Evolutionary conservation across 2,329 filamentous ascomycete species (phyloP), one percentile per base, ranked within the genome.

Genomic region (Cladophialophora carrionii): DNA sequence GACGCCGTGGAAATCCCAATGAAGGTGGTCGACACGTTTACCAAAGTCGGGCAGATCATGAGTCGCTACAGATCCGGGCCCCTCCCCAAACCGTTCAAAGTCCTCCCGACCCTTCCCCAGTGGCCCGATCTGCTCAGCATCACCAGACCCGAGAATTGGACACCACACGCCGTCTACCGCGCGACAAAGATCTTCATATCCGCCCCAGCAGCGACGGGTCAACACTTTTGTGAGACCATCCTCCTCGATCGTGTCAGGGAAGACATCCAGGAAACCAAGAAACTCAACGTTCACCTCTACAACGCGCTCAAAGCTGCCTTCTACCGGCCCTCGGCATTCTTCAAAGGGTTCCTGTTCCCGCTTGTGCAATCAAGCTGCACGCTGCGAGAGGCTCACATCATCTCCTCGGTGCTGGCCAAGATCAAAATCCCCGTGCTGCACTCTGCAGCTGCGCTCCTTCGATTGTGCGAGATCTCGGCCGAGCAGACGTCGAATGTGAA

Each of bases 41-140:
- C 52, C 57, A 92, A 88, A 80, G 88, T 96, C 72, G 94, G 93
- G 66, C 83, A 93, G 71, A 89, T 98, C 66, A 84, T 99, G 65
- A 92, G 91, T 29, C 87, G 94, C 70, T 98, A 96, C 82, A 96
- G 96, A 79, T 94, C 90, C 14, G 95, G 95, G n/a, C 94, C 94
- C 71, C 84, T 99, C 34, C 95, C 95, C 22, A 99, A 99, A 78
- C 94, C 94, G 0, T 96, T 99, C 84, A 98, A 98, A 79, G 92
- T 98, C 70, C 85, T 99, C 8, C 95, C 95, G 2, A 93, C 92
- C 0, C 87, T 98, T 14, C 92, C 92, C 7, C 87, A 95, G 73
- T 98, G 93, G 92, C 91, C 95, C 75, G 90, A 92, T 22, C 90
- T 96, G 43, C 86, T 96, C 71, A 84, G 88, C 69, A 86, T 96